A percentile compares a stretch with the other conserved stretches of the same genome.
These are phyloP conservation scores for Debaryomycetaceae sp. DNA, from an alignment of 1,139 yeast species.

Conservation along the genomic window DNA sequence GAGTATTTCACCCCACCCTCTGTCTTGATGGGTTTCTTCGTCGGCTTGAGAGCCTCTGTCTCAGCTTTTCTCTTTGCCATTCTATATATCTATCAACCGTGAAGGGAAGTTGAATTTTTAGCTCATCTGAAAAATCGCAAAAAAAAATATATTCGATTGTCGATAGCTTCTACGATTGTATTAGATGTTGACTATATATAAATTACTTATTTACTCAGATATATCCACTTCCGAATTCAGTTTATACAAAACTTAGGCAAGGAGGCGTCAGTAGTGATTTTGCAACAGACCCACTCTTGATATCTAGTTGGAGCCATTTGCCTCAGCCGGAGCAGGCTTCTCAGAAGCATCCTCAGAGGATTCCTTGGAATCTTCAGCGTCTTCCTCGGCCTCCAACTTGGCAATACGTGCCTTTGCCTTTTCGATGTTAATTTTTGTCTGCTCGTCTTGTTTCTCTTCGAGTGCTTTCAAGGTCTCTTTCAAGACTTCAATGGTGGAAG, in stretches of 20 bases:
- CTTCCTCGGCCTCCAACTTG: slow-evolving; percentile 49
- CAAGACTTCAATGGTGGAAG: slow-evolving; percentile 62
- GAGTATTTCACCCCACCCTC: slow-evolving; percentile 31
- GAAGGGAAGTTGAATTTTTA: background rate
- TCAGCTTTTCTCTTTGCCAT: slow-evolving; percentile 32
- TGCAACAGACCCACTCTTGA: background rate
- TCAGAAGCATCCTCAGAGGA: slow-evolving; percentile 21
- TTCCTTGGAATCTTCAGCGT: slow-evolving; percentile 23
- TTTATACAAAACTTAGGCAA: background rate
- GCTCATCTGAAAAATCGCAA: slow-evolving; percentile 2
- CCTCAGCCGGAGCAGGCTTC: slow-evolving; percentile 13
- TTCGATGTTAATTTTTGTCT: slow-evolving; percentile 71
- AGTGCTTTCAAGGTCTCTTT: slow-evolving; percentile 71
- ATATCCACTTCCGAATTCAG: background rate
- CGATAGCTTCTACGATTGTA: background rate
- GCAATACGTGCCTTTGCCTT: slow-evolving; percentile 75
- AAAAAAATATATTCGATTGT: background rate
- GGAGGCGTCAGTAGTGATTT: background rate
- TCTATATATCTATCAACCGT: background rate
- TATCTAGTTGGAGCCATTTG: background rate
- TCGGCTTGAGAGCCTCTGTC: slow-evolving; percentile 16
- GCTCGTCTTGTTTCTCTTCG: slow-evolving; percentile 74
- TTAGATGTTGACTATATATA: background rate
- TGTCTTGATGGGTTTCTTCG: slow-evolving; percentile 32
- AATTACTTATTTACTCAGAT: background rate